Evolutionary conservation across 129 eudicot species (phyloP).

Genomic region (Tagetes patula): DNA sequence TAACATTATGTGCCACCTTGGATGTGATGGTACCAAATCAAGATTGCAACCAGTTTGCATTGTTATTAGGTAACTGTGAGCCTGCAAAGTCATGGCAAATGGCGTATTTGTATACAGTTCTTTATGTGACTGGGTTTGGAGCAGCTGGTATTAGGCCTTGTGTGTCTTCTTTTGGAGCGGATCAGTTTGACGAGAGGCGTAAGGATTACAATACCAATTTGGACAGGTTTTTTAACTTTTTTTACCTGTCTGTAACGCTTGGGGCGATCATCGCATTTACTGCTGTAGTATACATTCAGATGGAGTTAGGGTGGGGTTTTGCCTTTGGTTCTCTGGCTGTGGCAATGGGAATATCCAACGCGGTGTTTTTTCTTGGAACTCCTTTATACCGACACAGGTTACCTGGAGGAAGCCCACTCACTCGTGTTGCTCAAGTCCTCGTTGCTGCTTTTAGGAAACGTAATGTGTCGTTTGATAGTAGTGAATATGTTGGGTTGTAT

Average conservation of each 20-base stretch:
- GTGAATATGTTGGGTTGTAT: slow-evolving; percentile 70
- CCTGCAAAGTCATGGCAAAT: slow-evolving; percentile 86
- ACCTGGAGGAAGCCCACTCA: slow-evolving; percentile 96
- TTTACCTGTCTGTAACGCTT: slow-evolving; percentile 76
- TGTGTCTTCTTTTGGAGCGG: slow-evolving; percentile 93
- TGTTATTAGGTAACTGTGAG: slow-evolving; percentile 74
- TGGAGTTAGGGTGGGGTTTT: slow-evolving; percentile 82
- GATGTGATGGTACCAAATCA: slow-evolving; percentile 62
- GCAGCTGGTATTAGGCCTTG: slow-evolving; percentile 99
- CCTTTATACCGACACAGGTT: slow-evolving; percentile 74
- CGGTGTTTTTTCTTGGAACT: slow-evolving; percentile 76
- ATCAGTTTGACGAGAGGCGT: slow-evolving; percentile 86
- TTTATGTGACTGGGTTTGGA: slow-evolving; percentile 82
- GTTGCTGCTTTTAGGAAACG: slow-evolving; percentile 86
- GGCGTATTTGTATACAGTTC: slow-evolving; percentile 62
- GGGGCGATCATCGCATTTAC: slow-evolving; percentile 95
- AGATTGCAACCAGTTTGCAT: slow-evolving; percentile 70
- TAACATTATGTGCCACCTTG: slow-evolving; percentile 71
- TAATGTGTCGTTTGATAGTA: slow-evolving; percentile 57
- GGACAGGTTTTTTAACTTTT: slow-evolving; percentile 81
- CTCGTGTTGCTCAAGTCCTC: slow-evolving; percentile 89
- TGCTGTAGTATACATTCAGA: slow-evolving; percentile 76
- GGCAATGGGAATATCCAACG: slow-evolving; percentile 83
- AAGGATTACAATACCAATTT: slow-evolving; percentile 62
- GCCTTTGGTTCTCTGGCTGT: slow-evolving; percentile 82